Evolutionary conservation across 148 eudicot species (phyloP).

Genomic region (Vaccinium darrowii): DNA sequence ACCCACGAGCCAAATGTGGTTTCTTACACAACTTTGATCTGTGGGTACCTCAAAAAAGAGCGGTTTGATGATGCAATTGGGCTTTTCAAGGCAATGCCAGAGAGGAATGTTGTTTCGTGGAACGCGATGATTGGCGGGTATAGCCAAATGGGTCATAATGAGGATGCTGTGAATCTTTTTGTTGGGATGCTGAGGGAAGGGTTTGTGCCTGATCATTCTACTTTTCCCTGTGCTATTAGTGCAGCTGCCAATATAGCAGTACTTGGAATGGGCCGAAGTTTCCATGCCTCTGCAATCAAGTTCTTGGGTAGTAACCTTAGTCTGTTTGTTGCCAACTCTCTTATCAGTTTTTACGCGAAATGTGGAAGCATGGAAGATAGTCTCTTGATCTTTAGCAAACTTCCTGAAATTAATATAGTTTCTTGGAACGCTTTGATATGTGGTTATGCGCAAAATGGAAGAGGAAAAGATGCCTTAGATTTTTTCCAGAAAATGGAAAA

Average conservation of each 20-base stretch:
- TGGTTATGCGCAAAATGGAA: slow-evolving; percentile 55
- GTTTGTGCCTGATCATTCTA: slow-evolving; percentile 29
- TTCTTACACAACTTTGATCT: slow-evolving; percentile 46
- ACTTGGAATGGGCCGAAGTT: slow-evolving; percentile 47
- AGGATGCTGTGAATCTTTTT: slow-evolving; percentile 52
- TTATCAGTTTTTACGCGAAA: slow-evolving; percentile 52
- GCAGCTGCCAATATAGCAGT: slow-evolving; percentile 54
- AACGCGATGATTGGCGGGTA: slow-evolving; percentile 56
- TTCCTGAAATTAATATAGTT: slow-evolving; percentile 34
- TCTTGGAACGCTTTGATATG: slow-evolving; percentile 61
- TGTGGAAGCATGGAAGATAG: slow-evolving; percentile 59
- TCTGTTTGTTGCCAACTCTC: slow-evolving; percentile 37
- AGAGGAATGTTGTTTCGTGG: slow-evolving; percentile 58
- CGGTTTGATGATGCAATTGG: slow-evolving; percentile 34
- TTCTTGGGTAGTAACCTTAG: slow-evolving; percentile 26
- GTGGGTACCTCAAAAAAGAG: slow-evolving; percentile 36
- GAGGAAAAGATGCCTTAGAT: slow-evolving; percentile 34
- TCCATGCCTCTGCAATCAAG: slow-evolving; percentile 55
- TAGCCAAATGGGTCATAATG: slow-evolving; percentile 45
- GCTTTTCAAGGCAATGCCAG: slow-evolving; percentile 45
- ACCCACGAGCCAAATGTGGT: slow-evolving; percentile 49
- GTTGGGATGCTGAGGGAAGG: slow-evolving; percentile 52
- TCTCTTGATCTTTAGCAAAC: slow-evolving; percentile 30
- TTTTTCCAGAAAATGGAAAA: slow-evolving; percentile 27
- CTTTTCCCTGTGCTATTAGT: slow-evolving; percentile 43